Evolutionary conservation across 2,329 filamentous ascomycete species (phyloP).

Genomic region (Dothideomycetes sp.): DNA sequence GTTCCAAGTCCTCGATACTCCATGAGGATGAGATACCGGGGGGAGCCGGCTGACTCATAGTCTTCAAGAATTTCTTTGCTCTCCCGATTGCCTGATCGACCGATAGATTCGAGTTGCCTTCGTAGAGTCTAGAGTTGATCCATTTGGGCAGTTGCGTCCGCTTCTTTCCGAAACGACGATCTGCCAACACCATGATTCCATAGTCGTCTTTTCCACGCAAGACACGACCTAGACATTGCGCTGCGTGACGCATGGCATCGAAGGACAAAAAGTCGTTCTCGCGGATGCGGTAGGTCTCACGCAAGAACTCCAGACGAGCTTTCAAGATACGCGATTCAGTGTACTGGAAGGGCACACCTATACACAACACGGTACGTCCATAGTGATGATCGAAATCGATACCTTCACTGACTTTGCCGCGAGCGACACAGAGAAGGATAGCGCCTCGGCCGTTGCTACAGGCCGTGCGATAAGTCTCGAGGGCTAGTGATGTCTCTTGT

Average conservation of each 20-base stretch:
- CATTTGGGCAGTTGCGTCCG: constrained; percentile 84
- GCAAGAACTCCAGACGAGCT: constrained; percentile 87
- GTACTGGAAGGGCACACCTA: constrained; percentile 97
- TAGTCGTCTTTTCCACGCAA: constrained; percentile 96
- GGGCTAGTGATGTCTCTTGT: constrained; percentile 87
- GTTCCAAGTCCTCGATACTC: constrained; percentile 69
- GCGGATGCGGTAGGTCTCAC: constrained; percentile 91
- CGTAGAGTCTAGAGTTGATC: constrained; percentile 82
- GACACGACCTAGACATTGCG: constrained; percentile 90
- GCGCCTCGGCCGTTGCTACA: constrained; percentile 96
- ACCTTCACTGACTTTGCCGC: constrained; percentile 93
- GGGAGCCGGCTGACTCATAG: constrained; percentile 86
- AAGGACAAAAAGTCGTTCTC: constrained; percentile 98
- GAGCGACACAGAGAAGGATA: constrained; percentile 85
- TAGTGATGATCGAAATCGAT: constrained; percentile 99
- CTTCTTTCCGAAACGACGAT: constrained; percentile 89
- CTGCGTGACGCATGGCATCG: constrained; percentile 98
- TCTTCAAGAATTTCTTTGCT: constrained; percentile 79
- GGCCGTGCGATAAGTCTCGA: constrained; percentile 94
- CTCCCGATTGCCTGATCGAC: constrained; percentile 90
- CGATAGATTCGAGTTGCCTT: constrained; percentile 79
- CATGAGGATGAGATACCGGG: constrained; percentile 80
- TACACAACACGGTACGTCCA: constrained; percentile 87
- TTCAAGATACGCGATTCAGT: constrained; percentile 96
- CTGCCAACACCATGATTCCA: constrained; percentile 97